Conservation (phyloP, 2,329 filamentous ascomycete species). For the Cercospora canescens region DNA sequence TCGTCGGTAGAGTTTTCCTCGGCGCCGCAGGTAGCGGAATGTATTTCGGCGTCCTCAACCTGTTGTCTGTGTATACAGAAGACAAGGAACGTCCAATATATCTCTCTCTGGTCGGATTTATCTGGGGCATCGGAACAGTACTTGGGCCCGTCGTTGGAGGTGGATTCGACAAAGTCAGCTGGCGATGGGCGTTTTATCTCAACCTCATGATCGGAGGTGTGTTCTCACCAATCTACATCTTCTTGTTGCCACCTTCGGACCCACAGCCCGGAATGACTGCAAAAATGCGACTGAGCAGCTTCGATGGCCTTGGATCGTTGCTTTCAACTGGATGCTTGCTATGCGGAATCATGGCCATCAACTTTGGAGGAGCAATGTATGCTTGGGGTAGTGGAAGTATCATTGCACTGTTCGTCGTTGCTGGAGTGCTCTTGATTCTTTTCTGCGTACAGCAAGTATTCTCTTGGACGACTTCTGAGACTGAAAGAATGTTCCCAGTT, state of each 20-base stretch:
- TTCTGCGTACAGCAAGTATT: slow-evolving; percentile 46
- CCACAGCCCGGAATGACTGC: not conserved
- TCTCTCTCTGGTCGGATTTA: not conserved
- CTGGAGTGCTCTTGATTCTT: not conserved
- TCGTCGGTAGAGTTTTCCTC: slow-evolving; percentile 35
- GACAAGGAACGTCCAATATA: not conserved
- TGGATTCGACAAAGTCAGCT: not conserved
- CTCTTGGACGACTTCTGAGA: slow-evolving; percentile 45
- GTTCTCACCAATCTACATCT: not conserved
- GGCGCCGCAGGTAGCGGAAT: slow-evolving; percentile 38
- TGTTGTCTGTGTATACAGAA: not conserved
- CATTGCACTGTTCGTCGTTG: not conserved
- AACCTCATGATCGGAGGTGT: not conserved
- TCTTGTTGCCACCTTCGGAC: not conserved
- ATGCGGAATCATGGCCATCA: not conserved
- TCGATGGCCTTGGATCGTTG: not conserved
- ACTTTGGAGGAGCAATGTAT: not conserved
- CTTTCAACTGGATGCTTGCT: not conserved
- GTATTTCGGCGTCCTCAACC: not conserved
- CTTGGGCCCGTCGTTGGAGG: not conserved
- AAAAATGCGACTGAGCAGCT: not conserved
- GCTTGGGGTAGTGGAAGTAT: not conserved
- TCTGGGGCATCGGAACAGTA: not conserved
- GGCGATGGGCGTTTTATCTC: not conserved
- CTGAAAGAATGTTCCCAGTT: slow-evolving; percentile 50